phyloP scores from a whole-genome alignment of 768 basidiomycete genomes.

The Boletus edulis region DNA sequence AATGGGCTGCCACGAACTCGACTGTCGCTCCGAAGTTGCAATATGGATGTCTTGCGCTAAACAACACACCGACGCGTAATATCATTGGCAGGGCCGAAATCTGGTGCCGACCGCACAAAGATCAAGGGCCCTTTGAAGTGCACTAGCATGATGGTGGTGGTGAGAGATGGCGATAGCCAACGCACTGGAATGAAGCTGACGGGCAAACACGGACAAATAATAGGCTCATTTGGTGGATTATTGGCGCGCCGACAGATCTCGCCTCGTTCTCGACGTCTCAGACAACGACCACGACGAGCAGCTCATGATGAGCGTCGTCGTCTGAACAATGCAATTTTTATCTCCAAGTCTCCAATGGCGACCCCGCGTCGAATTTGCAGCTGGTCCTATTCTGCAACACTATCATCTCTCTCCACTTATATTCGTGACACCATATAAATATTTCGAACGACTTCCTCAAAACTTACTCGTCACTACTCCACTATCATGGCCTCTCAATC shows the following conservation, averaged over 20 bases:
- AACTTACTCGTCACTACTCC: background rate
- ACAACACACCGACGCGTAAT: too few relatives aligned
- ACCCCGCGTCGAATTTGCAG: conserved; percentile 5
- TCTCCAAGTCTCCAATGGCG: conserved; percentile 12
- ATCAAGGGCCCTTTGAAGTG: too few relatives aligned
- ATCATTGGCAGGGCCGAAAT: too few relatives aligned
- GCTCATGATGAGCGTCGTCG: conserved; percentile 24
- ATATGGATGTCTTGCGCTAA: too few relatives aligned
- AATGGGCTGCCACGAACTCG: too few relatives aligned
- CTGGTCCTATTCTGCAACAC: background rate
- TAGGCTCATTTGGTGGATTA: too few relatives aligned
- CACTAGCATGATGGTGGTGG: too few relatives aligned
- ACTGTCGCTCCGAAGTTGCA: too few relatives aligned
- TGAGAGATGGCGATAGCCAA: too few relatives aligned
- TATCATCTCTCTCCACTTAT: conserved; percentile 4
- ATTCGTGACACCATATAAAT: conserved; percentile 12
- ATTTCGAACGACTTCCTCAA: conserved; percentile 2
- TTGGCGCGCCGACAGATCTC: too few relatives aligned
- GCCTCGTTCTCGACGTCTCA: background rate
- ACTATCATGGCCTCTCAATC: conserved; percentile 32
- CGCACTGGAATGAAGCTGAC: background rate
- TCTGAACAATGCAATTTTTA: background rate
- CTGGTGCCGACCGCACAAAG: too few relatives aligned
- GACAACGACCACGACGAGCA: background rate
- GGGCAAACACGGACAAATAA: conserved; percentile 17